Conservation (phyloP, 306 rosid genomes). For the Sicyos baderoa region DNA sequence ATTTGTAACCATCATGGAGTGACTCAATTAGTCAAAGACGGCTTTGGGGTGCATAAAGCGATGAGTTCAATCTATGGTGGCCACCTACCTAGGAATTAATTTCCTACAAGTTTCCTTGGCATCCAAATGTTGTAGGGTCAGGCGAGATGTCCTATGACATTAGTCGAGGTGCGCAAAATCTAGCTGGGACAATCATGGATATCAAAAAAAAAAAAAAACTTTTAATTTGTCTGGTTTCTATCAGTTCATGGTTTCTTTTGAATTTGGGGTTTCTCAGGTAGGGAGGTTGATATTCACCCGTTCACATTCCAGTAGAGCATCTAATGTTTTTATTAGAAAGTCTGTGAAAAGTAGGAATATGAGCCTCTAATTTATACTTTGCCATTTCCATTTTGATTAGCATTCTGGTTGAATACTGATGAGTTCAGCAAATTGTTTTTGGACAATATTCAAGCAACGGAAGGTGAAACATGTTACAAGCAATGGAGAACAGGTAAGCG, state of each 20-base stretch:
- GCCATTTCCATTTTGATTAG: conserved; percentile 3
- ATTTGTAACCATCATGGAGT: too few relatives aligned
- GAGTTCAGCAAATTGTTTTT: conserved; percentile 28
- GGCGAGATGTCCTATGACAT: too few relatives aligned
- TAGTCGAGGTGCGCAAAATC: too few relatives aligned
- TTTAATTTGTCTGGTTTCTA: background rate
- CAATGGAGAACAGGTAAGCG: conserved; percentile 24
- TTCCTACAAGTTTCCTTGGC: too few relatives aligned
- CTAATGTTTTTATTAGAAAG: background rate
- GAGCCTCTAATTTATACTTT: conserved; percentile 4
- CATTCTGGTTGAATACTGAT: conserved; percentile 26
- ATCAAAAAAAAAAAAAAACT: too few relatives aligned
- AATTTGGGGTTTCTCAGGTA: background rate
- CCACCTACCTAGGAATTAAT: too few relatives aligned
- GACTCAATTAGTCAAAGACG: too few relatives aligned
- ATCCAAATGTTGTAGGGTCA: too few relatives aligned
- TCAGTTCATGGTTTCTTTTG: background rate
- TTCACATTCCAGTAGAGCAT: background rate
- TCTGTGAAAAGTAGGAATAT: background rate
- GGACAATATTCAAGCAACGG: conserved; percentile 34
- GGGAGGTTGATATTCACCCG: background rate
- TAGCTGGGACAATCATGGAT: too few relatives aligned
- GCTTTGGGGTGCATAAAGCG: too few relatives aligned
- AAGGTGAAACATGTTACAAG: conserved; percentile 39
- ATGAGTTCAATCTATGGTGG: too few relatives aligned